Conservation (phyloP, 345 rosid genomes). For the Combretum micranthum region DNA sequence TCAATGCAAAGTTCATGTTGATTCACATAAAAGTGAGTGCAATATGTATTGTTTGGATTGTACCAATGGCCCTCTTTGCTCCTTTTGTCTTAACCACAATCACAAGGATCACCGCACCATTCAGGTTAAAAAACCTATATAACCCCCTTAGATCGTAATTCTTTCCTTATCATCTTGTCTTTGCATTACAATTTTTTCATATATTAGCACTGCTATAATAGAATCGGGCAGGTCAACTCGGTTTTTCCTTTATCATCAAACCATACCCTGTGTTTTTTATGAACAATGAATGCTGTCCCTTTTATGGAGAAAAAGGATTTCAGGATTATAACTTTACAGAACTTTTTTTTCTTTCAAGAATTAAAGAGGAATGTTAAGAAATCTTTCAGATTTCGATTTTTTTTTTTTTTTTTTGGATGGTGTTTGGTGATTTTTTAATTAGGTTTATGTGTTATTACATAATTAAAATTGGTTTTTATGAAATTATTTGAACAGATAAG, state of each 20-base stretch:
- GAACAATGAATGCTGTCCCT: no score
- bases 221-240: no score
- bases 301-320: no score
- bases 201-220: no score
- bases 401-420: no score
- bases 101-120: constrained; percentile 49
- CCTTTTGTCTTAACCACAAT: constrained; percentile 39
- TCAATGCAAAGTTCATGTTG: constrained; percentile 49
- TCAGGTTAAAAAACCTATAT: constrained; percentile 29
- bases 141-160: neutral
- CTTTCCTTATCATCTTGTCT: neutral
- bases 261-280: no score
- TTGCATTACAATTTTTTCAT: neutral
- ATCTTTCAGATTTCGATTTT: no score
- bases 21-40: constrained; percentile 61
- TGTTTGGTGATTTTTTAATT: no score
- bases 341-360: no score
- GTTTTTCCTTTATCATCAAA: no score
- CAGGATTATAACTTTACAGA: no score
- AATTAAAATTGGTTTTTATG: no score
- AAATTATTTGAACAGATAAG: constrained; percentile 36
- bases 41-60: constrained; percentile 64
- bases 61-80: constrained; percentile 48
- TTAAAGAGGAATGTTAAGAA: neutral
- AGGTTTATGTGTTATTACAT: neutral